phyloP scores from a whole-genome alignment of 768 basidiomycete genomes.

The Filobasidium wieringae region DNA sequence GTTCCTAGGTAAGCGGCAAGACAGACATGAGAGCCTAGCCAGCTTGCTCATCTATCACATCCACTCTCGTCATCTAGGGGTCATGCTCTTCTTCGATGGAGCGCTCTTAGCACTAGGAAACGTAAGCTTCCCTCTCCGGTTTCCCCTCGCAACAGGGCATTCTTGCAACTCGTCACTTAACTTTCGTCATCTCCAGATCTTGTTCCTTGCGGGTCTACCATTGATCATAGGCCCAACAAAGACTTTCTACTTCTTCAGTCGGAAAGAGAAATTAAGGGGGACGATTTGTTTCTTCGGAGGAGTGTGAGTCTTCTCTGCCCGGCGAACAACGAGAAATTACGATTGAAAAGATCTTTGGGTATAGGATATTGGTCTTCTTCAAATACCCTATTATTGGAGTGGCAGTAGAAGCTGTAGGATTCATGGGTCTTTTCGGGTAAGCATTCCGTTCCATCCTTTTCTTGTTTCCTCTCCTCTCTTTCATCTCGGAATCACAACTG shows the following conservation, averaged over 20 bases:
- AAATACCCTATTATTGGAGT: conserved; percentile 94
- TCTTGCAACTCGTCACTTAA: conserved; percentile 1
- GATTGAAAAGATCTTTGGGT: background rate
- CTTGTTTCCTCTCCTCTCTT: no score
- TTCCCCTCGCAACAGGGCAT: background rate
- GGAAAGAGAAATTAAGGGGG: conserved; percentile 87
- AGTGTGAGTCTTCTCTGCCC: conserved; percentile 31
- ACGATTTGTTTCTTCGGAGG: conserved; percentile 36
- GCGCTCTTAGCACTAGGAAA: conserved; percentile 94
- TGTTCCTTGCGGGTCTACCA: conserved; percentile 87
- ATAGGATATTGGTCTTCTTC: conserved; percentile 76
- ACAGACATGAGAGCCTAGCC: no score
- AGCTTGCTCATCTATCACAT: no score
- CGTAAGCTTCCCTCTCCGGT: conserved; percentile 44
- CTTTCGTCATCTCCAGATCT: conserved; percentile 51
- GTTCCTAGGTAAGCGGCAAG: conserved; percentile 64
- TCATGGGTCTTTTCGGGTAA: conserved; percentile 93
- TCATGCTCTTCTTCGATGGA: conserved; percentile 93
- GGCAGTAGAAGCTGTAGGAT: conserved; percentile 88
- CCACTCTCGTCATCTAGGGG: conserved; percentile 39
- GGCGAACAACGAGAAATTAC: background rate
- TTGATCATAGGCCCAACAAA: conserved; percentile 91
- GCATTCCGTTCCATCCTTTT: conserved; percentile 20
- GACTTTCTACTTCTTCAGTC: conserved; percentile 95
- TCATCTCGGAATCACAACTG: background rate